Evolutionary conservation across 192 early-diverging fungal species (phyloP).

Genomic region (Linnemannia zychae): DNA sequence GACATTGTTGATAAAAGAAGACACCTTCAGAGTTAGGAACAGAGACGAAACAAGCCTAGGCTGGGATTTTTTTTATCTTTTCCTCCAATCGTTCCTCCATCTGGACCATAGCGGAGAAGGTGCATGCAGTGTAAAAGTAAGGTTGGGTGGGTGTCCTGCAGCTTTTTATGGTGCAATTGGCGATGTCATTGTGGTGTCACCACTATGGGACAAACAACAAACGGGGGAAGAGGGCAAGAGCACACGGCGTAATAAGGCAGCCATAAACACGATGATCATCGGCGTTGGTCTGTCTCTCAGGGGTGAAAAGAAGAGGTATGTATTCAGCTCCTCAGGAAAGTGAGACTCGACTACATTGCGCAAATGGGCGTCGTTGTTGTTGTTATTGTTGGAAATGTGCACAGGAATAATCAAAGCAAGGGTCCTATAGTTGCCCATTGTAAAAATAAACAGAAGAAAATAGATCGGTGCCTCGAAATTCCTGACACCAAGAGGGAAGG

Average conservation of each 20-base stretch:
- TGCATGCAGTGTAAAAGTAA: not conserved
- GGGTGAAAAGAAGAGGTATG: not conserved
- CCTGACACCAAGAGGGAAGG: not conserved
- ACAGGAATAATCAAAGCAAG: not conserved
- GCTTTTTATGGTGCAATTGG: not conserved
- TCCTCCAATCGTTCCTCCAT: not conserved
- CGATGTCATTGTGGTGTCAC: not conserved
- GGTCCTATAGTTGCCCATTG: not conserved
- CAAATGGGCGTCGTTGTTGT: not conserved
- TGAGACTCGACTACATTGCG: not conserved
- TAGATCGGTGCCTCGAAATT: slow-evolving; percentile 1
- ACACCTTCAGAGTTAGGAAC: not conserved
- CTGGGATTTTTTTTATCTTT: not conserved
- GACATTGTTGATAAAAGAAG: not conserved
- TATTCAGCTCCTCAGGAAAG: not conserved
- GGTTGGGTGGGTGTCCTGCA: no score
- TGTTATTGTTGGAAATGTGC: not conserved
- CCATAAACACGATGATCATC: not conserved
- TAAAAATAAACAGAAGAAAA: not conserved
- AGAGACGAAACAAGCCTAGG: not conserved
- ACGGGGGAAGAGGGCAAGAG: not conserved
- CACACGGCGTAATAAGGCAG: not conserved
- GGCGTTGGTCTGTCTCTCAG: not conserved
- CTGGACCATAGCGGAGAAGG: not conserved
- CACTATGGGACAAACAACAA: not conserved